Evolutionary conservation across 345 rosid species (phyloP).

Genomic region (Aurinia saxatilis): DNA sequence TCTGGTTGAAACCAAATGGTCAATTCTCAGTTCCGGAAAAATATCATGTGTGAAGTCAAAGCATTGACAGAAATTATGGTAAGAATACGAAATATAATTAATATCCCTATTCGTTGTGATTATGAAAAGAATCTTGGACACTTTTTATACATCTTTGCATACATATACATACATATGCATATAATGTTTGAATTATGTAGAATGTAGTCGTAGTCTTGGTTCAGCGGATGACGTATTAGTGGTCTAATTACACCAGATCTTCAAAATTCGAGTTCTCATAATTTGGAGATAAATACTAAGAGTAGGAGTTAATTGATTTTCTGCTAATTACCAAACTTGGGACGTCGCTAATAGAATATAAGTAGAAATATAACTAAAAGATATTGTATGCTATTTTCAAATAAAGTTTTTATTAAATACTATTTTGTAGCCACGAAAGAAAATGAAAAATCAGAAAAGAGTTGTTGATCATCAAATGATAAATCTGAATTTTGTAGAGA

Average conservation of each 20-base stretch:
- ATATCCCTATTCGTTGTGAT: neutral
- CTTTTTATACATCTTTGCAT: slow-evolving; percentile 3
- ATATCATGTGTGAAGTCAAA: slow-evolving; percentile 8
- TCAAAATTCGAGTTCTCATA: slow-evolving; percentile 10
- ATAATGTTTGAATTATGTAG: neutral
- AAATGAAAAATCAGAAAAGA: no score
- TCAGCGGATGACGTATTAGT: neutral
- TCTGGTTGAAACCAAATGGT: neutral
- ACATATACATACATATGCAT: neutral
- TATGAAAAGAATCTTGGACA: slow-evolving; percentile 25
- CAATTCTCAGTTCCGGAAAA: neutral
- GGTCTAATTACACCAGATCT: neutral
- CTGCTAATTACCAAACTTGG: neutral
- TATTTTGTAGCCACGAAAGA: neutral
- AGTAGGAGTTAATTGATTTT: neutral
- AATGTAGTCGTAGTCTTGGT: slow-evolving; percentile 10
- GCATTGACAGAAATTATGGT: neutral
- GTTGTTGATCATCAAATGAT: no score
- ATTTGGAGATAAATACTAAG: neutral
- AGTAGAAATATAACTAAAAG: neutral
- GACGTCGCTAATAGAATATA: neutral
- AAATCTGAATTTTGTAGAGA: neutral
- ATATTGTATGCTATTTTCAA: neutral
- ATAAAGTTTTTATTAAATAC: neutral
- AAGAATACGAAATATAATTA: neutral